Evolutionary conservation across 2,329 filamentous ascomycete species (phyloP).

Genomic region (Fusarium nanum): DNA sequence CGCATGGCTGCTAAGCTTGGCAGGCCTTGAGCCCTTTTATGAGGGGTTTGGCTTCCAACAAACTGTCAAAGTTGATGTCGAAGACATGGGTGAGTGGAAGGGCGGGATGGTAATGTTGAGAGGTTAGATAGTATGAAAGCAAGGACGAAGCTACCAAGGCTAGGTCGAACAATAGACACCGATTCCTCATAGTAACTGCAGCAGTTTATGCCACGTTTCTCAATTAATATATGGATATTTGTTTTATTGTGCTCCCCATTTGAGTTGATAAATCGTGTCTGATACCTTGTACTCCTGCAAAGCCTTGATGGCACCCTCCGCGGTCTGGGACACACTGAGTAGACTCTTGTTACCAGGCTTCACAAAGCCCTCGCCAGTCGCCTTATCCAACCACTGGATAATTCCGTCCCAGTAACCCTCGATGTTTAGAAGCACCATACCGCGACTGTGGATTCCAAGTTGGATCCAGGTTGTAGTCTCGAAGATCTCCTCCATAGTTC

Average conservation of each 20-base stretch:
- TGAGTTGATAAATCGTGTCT: slow-evolving; percentile 79
- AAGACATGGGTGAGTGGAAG: slow-evolving; percentile 1
- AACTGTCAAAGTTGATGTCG: neutral
- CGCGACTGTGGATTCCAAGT: slow-evolving; percentile 85
- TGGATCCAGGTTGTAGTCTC: slow-evolving; percentile 96
- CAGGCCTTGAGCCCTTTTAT: slow-evolving; percentile 4
- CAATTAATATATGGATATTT: neutral
- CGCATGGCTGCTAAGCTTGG: slow-evolving; percentile 12
- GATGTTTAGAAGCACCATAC: slow-evolving; percentile 86
- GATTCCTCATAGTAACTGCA: neutral
- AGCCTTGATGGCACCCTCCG: slow-evolving; percentile 76
- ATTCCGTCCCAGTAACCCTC: slow-evolving; percentile 93
- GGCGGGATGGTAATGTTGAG: slow-evolving; percentile 15
- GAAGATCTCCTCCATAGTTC: slow-evolving; percentile 95
- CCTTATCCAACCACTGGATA: slow-evolving; percentile 81
- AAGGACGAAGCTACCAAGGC: too few relatives aligned
- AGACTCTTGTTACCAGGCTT: slow-evolving; percentile 77
- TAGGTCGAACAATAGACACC: neutral
- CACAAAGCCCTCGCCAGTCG: slow-evolving; percentile 82
- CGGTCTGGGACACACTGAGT: slow-evolving; percentile 77
- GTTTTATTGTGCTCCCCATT: slow-evolving; percentile 77
- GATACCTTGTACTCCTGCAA: slow-evolving; percentile 81
- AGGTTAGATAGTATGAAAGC: neutral
- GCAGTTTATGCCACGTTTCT: neutral
- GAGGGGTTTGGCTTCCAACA: neutral